A percentile compares a stretch with the other conserved stretches of the same genome.
phyloP scores from a whole-genome alignment of 2,329 filamentous ascomycete genomes.

The Aureobasidium lini region DNA sequence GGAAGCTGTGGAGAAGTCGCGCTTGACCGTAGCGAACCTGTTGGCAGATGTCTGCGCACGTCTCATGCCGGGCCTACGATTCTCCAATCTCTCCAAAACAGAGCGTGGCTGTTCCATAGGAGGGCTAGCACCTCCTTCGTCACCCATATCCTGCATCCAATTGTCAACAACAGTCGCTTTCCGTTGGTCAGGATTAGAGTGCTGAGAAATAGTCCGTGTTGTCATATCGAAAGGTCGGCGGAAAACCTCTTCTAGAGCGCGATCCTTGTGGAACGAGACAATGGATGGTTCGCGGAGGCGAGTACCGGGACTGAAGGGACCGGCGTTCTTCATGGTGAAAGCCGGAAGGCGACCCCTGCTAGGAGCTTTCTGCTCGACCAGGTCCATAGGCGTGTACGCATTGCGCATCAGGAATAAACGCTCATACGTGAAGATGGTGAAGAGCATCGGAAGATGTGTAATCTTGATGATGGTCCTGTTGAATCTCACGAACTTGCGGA shows the following conservation, averaged over 20 bases:
- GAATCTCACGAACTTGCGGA: slow-evolving; percentile 72
- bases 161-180: slow-evolving; percentile 76
- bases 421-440: slow-evolving; percentile 83
- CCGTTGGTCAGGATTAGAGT: slow-evolving; percentile 47
- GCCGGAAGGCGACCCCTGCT: slow-evolving; percentile 24
- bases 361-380: slow-evolving; percentile 60
- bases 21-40: slow-evolving; percentile 23
- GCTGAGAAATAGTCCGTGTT: slow-evolving; percentile 45
- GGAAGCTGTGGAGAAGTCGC: slow-evolving; percentile 44
- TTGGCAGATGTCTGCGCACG: slow-evolving; percentile 38
- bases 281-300: slow-evolving; percentile 79
- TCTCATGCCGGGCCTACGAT: slow-evolving; percentile 45
- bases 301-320: slow-evolving; percentile 62
- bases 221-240: slow-evolving; percentile 59
- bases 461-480: slow-evolving; percentile 89
- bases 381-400: slow-evolving; percentile 75
- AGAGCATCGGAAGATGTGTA: slow-evolving; percentile 81
- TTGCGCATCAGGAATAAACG: slow-evolving; percentile 65
- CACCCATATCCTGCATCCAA: slow-evolving; percentile 72
- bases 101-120: slow-evolving; percentile 55
- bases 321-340: slow-evolving; percentile 29
- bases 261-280: slow-evolving; percentile 81
- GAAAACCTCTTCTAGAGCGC: slow-evolving; percentile 86
- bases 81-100: slow-evolving; percentile 52
- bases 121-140: slow-evolving; percentile 47